Conservation (phyloP, 73 alveolate species). For the Symbiodinium pilosum region DNA sequence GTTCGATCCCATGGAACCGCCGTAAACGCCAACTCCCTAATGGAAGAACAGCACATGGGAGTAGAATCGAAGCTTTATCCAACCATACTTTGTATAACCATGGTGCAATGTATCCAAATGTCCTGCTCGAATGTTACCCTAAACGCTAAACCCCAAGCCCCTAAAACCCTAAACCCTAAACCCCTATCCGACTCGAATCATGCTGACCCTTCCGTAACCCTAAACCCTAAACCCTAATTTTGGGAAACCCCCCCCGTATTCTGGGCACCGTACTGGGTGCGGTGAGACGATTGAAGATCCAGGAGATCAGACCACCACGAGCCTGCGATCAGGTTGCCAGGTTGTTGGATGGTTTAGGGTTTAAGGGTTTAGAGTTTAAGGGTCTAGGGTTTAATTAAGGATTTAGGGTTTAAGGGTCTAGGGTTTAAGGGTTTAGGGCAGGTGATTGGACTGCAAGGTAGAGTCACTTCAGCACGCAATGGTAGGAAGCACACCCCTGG, state of each 20-base stretch:
- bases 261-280: not conserved
- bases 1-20: too few relatives aligned
- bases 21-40: too few relatives aligned
- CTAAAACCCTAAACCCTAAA: too few relatives aligned
- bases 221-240: not conserved
- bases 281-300: constrained; percentile 1
- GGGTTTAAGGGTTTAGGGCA: not conserved
- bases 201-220: too few relatives aligned
- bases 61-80: not conserved
- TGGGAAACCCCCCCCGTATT: not conserved
- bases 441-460: not conserved
- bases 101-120: constrained; percentile 40
- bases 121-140: not conserved
- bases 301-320: constrained; percentile 33
- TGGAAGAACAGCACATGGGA: too few relatives aligned
- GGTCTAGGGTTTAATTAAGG: too few relatives aligned
- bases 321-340: not conserved
- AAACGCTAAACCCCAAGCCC: constrained; percentile 28
- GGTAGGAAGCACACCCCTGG: too few relatives aligned
- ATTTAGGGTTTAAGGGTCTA: too few relatives aligned
- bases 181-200: too few relatives aligned
- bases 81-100: not conserved
- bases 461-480: not conserved
- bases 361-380: too few relatives aligned
- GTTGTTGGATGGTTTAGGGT: not conserved